phyloP scores from a whole-genome alignment of 495 filamentous ascomycete genomes.

The Penicillium crystallinum region DNA sequence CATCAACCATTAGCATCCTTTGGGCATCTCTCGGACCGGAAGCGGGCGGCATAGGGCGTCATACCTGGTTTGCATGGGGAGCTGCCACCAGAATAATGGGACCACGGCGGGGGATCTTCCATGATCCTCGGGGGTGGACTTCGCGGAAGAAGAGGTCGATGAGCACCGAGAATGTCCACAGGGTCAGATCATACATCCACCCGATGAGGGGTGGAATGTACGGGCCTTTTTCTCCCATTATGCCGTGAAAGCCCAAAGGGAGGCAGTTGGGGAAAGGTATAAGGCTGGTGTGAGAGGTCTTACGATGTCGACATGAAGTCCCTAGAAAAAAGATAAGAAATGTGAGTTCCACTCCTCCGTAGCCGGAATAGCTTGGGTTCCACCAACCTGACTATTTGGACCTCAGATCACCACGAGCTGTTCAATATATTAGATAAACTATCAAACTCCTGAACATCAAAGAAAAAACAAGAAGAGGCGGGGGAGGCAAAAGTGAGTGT shows the following conservation, averaged over 20 bases:
- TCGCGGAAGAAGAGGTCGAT: slow-evolving; percentile 97
- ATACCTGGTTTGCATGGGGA: slow-evolving; percentile 94
- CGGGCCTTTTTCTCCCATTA: slow-evolving; percentile 38
- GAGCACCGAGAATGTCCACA: slow-evolving; percentile 79
- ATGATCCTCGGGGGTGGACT: slow-evolving; percentile 88
- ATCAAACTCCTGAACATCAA: neutral
- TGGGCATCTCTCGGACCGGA: neutral
- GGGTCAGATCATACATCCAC: slow-evolving; percentile 75
- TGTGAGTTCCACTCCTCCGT: neutral
- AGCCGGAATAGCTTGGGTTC: neutral
- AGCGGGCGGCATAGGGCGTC: slow-evolving; percentile 33
- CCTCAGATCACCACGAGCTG: neutral
- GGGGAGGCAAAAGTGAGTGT: neutral
- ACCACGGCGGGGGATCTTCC: slow-evolving; percentile 82
- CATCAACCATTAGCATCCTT: slow-evolving; percentile 4
- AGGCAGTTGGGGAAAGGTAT: neutral
- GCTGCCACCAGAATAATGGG: slow-evolving; percentile 97
- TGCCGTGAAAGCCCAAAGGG: slow-evolving; percentile 1
- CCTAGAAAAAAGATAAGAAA: neutral
- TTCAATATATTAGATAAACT: neutral
- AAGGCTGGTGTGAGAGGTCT: neutral
- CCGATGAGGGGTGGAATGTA: slow-evolving; percentile 63
- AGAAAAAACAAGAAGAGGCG: neutral
- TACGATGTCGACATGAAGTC: slow-evolving; percentile 20
- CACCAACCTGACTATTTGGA: neutral